A percentile compares a stretch with the other conserved stretches of the same genome.
These are phyloP conservation scores for Paramecium primaurelia DNA, from an alignment of 73 alveolate species.

Conservation along the genomic window DNA sequence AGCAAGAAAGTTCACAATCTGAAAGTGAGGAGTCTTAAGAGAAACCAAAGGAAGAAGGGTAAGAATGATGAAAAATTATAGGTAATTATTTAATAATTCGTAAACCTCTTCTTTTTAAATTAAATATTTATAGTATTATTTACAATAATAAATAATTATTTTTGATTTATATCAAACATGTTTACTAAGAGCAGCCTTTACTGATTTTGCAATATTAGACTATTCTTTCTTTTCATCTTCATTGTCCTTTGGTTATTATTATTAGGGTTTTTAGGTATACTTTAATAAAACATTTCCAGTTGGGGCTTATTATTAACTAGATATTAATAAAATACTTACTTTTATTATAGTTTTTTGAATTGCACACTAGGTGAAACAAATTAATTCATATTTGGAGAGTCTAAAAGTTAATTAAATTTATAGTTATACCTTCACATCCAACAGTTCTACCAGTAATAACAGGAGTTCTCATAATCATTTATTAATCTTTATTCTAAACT, in stretches of 20 bases:
- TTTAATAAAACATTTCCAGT: not conserved
- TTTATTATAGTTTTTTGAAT: not conserved
- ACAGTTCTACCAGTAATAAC: conserved; percentile 21
- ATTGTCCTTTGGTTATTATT: not conserved
- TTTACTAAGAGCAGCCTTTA: conserved; percentile 28
- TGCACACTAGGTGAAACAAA: conserved; percentile 18
- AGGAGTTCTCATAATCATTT: conserved; percentile 43
- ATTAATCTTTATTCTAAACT: not conserved
- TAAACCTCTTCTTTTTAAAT: not conserved
- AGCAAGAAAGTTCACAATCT: not conserved
- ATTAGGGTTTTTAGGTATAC: not conserved
- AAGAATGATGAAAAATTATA: conserved; percentile 13
- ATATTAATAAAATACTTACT: not conserved
- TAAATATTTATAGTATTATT: not conserved
- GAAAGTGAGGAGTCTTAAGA: conserved; percentile 11
- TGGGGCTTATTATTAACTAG: not conserved
- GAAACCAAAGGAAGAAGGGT: not conserved
- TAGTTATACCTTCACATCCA: not conserved
- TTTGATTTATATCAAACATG: not conserved
- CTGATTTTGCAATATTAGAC: not conserved
- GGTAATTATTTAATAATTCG: not conserved
- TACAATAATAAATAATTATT: not conserved
- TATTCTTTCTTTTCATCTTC: not conserved
- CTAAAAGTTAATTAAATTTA: not conserved
- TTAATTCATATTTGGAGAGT: not conserved